Evolutionary conservation across 164 flowering plant species (phyloP), one percentile per base, ranked within the genome.

Genomic region (Magnolia kwangsiensis): DNA sequence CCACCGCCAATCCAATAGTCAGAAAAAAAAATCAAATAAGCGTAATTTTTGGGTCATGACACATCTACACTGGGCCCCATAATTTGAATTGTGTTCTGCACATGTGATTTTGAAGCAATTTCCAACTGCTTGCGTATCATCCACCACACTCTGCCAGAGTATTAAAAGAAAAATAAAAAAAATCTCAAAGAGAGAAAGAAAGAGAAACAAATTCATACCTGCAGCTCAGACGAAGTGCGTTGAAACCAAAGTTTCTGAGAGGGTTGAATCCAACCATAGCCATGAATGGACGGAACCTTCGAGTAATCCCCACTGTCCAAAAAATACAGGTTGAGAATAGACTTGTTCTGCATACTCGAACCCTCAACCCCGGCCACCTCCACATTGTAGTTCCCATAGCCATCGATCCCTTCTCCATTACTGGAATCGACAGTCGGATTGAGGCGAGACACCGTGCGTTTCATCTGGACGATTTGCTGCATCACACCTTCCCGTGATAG

Each of bases 281-380:
- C 95, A 72, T 77, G 81, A 21, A 96, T 85, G n/a, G 86, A 79
- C 4, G 91, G 87, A 78, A 88, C 91, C 0, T 88, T 89, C 59
- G 98, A 96, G 86, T 96, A 94, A 84, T 94, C 99, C 7, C 99
- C 99, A 66, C 97, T 94, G 78, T 96, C 99, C 63, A 96, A 89
- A 71, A 96, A 88, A 76, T 92, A 96, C 18, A 96, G 88, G 82
- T 94, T 96, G 67, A 96, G 87, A 67, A 89, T 84, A 0, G 99
- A 92, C 74, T 96, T 96, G 84, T 94, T 91, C 4, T 67, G 83
- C 29, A 96, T 76, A 16, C 69, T 65, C 9, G 97, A 89, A 7
- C 89, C 91, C 68, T 80, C 79, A 66, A 80, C 88, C 7, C 99
- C 99, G 5, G 76, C 75, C 21, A 96, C 92, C 79, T 96, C 92